phyloP scores from a whole-genome alignment of 176 grass and related monocot genomes.

The Aechmea fasciata region DNA sequence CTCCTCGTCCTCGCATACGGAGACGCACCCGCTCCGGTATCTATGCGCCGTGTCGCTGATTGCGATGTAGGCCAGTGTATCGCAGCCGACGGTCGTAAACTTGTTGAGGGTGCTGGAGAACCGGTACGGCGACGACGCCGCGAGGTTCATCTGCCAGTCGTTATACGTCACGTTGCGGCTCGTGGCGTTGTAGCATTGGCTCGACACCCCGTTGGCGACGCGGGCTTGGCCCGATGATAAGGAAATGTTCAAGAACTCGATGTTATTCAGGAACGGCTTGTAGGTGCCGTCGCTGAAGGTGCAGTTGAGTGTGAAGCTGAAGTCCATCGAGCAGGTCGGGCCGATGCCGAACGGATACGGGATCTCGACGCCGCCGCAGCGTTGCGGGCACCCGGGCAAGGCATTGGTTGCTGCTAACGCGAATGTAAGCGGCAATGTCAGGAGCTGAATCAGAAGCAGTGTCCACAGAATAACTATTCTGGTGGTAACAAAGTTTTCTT shows the following conservation, averaged over 20 bases:
- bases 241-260: constrained; percentile 5
- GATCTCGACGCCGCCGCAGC: background rate
- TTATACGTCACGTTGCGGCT: background rate
- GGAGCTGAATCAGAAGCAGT: too few species aligned
- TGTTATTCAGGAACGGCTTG: background rate
- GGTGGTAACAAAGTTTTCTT: too few species aligned
- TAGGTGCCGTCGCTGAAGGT: background rate
- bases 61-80: background rate
- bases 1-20: background rate
- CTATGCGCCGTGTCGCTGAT: background rate
- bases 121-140: background rate
- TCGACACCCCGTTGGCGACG: background rate
- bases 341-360: constrained; percentile 15
- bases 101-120: background rate
- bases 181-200: constrained; percentile 1
- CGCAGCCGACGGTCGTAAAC: constrained; percentile 17
- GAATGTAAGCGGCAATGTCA: background rate
- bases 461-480: too few species aligned
- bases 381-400: background rate
- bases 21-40: background rate
- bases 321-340: background rate
- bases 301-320: constrained; percentile 14
- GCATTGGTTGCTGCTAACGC: background rate
- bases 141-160: background rate
- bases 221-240: background rate